These are phyloP conservation scores for Lecanicillium sp. DNA, from an alignment of 2,329 filamentous ascomycete species.

Conservation along the genomic window DNA sequence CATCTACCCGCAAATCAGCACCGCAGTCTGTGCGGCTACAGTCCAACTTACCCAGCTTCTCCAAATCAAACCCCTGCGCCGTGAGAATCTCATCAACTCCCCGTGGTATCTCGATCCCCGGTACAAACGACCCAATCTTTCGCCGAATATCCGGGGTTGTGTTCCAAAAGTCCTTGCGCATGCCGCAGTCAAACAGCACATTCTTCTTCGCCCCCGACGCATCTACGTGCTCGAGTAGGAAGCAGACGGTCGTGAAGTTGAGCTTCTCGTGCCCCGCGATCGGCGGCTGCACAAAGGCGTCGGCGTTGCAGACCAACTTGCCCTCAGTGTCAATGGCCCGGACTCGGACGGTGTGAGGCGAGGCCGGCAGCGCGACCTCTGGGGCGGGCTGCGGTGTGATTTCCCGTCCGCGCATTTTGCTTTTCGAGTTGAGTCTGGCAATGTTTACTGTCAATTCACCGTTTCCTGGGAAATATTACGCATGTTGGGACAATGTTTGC, in stretches of 20 bases:
- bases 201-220: neutral
- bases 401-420: too few relatives aligned
- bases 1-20: neutral
- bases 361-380: neutral
- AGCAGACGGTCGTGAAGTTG: slow-evolving; percentile 17
- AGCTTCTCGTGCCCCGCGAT: slow-evolving; percentile 17
- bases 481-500: too few relatives aligned
- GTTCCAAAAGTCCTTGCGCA: slow-evolving; percentile 18
- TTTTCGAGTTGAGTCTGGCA: too few relatives aligned
- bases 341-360: slow-evolving; percentile 13
- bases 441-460: too few relatives aligned
- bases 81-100: slow-evolving; percentile 18
- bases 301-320: slow-evolving; percentile 13
- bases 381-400: neutral
- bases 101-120: slow-evolving; percentile 13
- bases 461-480: too few relatives aligned
- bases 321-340: slow-evolving; percentile 17
- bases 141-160: neutral
- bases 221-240: slow-evolving; percentile 14
- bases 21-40: too few relatives aligned
- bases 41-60: slow-evolving; percentile 14
- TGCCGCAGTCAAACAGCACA: slow-evolving; percentile 17
- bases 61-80: slow-evolving; percentile 10
- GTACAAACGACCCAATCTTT: slow-evolving; percentile 9
- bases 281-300: slow-evolving; percentile 15